Evolutionary conservation across 495 filamentous ascomycete genomes (phyloP).

Genomic region (Tirmania nivea): DNA sequence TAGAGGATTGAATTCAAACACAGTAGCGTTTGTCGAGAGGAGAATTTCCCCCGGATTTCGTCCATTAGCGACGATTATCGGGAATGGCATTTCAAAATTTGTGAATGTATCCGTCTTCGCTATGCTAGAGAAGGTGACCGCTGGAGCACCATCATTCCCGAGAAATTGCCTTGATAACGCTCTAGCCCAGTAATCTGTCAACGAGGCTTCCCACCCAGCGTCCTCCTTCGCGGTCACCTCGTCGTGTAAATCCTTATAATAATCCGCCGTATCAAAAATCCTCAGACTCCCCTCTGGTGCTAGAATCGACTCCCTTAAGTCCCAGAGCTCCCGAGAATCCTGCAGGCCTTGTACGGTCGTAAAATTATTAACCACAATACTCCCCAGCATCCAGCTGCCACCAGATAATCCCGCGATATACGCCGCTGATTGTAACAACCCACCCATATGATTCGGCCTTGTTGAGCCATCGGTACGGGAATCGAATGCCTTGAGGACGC

Average conservation of each 20-base stretch:
- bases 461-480: constrained; percentile 46
- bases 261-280: constrained; percentile 25
- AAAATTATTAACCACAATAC: constrained; percentile 79
- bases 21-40: constrained; percentile 54
- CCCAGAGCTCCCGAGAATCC: constrained; percentile 40
- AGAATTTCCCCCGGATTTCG: constrained; percentile 42
- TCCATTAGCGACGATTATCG: constrained; percentile 57
- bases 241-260: constrained; percentile 41
- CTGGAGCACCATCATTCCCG: constrained; percentile 49
- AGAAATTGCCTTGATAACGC: constrained; percentile 69
- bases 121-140: constrained; percentile 77
- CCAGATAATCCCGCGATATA: constrained; percentile 75
- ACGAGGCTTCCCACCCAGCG: constrained; percentile 50
- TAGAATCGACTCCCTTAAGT: constrained; percentile 59
- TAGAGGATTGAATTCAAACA: constrained; percentile 72
- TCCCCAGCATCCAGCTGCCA: constrained; percentile 72
- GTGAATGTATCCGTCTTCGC: constrained; percentile 43
- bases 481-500: constrained; percentile 69
- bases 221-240: constrained; percentile 43
- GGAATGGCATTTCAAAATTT: constrained; percentile 55
- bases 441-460: constrained; percentile 48
- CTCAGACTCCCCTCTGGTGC: constrained; percentile 31
- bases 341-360: constrained; percentile 44
- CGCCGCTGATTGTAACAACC: constrained; percentile 62
- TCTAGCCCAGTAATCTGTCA: constrained; percentile 80